A percentile compares a stretch with the other conserved stretches of the same genome.
phyloP scores from a whole-genome alignment of 164 flowering plant species.

The Kalanchoe fedtschenkoi region DNA sequence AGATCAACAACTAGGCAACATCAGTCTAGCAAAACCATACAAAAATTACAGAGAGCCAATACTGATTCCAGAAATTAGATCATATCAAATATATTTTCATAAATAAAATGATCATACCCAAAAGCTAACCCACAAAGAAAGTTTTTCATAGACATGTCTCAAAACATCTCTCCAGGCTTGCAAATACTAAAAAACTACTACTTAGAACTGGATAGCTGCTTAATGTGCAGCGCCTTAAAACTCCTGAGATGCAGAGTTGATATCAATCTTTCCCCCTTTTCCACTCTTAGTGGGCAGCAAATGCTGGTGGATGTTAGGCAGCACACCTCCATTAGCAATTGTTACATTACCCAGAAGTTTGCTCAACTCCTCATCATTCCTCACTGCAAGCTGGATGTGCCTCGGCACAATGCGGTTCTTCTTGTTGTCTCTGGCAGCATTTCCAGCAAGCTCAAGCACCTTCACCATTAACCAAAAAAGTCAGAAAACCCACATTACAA shows the following conservation, averaged over 20 bases:
- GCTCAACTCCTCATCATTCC: constrained; percentile 5
- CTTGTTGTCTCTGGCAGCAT: constrained; percentile 4
- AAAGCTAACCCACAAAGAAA: background rate
- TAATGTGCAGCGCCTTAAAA: background rate
- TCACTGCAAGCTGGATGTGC: constrained; percentile 3
- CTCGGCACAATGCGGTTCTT: constrained; percentile 2
- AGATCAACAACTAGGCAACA: no score
- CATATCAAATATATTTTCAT: no score
- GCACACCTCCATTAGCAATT: background rate
- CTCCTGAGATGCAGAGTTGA: background rate
- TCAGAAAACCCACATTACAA: no score
- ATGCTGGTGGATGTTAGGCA: constrained; percentile 5
- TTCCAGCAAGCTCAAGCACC: constrained; percentile 5
- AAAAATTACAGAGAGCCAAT: no score
- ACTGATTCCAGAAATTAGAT: no score
- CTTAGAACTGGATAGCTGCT: no score
- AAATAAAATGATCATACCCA: no score
- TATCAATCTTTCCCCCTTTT: constrained; percentile 2
- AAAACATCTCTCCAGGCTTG: background rate
- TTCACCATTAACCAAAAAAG: no score
- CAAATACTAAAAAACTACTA: background rate
- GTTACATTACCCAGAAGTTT: background rate
- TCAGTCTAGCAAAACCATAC: no score
- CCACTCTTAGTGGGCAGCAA: background rate
- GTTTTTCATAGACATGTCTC: background rate